Evolutionary conservation across 768 basidiomycete genomes (phyloP).

Genomic region (Kwoniella newhampshirensis): DNA sequence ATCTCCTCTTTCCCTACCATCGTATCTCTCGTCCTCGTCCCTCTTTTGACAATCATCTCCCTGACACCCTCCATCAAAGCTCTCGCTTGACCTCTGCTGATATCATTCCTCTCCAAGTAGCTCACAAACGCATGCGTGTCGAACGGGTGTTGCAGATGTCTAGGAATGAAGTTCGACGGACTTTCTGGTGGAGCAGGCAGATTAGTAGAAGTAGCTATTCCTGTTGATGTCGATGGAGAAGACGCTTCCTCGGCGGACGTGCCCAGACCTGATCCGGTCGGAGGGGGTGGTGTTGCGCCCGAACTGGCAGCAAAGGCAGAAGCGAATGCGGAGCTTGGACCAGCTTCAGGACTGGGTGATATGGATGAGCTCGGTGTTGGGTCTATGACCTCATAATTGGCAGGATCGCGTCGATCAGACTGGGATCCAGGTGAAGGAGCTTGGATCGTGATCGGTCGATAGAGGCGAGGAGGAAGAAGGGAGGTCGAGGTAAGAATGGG

Average conservation of each 20-base stretch:
- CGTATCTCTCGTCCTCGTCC: conserved; percentile 39
- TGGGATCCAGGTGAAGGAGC: not conserved
- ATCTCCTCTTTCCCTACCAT: conserved; percentile 54
- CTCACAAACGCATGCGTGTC: conserved; percentile 56
- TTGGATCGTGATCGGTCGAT: conserved; percentile 9
- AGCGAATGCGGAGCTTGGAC: not conserved
- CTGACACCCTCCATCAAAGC: conserved; percentile 53
- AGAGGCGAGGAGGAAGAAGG: not conserved
- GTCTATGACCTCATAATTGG: conserved; percentile 2
- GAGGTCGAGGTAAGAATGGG: conserved; percentile 1
- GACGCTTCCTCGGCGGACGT: not conserved
- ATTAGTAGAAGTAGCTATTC: conserved; percentile 11
- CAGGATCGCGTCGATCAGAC: not conserved
- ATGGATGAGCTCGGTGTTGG: no score
- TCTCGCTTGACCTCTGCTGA: conserved; percentile 35
- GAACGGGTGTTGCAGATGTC: conserved; percentile 52
- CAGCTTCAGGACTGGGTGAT: not conserved
- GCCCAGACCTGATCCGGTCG: not conserved
- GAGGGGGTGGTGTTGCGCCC: no score
- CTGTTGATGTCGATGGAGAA: conserved; percentile 5
- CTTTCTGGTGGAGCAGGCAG: conserved; percentile 21
- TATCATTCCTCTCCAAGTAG: conserved; percentile 50
- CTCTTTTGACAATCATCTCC: conserved; percentile 45
- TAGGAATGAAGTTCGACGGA: conserved; percentile 9
- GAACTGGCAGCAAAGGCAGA: no score